These are phyloP conservation scores for Acanthamoeba quina DNA, from an alignment of 208 protist genomes.

Conservation along the genomic window DNA sequence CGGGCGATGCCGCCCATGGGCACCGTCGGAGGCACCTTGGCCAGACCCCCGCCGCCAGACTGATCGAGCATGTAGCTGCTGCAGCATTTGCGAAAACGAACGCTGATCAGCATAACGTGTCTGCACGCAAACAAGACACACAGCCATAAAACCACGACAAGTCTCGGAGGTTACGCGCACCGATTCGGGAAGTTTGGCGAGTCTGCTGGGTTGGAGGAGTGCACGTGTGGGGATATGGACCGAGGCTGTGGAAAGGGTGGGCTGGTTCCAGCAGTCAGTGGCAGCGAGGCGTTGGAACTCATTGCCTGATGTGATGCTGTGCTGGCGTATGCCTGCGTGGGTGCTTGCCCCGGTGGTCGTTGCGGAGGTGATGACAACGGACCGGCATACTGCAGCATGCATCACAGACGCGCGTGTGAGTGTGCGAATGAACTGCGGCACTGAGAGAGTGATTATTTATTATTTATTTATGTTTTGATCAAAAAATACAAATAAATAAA, in stretches of 20 bases:
- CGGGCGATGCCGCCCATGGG: constrained; percentile 47
- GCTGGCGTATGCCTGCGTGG: too few relatives aligned
- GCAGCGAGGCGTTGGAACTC: background rate
- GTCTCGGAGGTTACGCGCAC: background rate
- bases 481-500: background rate
- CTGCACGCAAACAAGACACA: background rate
- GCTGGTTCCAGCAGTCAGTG: too few relatives aligned
- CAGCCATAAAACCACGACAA: background rate
- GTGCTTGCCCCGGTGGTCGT: background rate
- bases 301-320: background rate
- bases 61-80: background rate
- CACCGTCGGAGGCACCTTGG: background rate
- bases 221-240: background rate
- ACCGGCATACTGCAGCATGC: background rate
- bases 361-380: background rate
- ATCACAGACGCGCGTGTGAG: too few relatives aligned
- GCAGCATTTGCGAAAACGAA: background rate
- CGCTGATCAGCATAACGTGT: background rate
- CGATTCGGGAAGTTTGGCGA: background rate
- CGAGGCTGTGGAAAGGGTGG: background rate
- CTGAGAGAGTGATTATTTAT: background rate
- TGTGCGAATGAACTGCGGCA: too few relatives aligned
- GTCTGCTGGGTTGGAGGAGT: background rate
- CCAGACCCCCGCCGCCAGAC: background rate
- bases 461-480: background rate